Evolutionary conservation across 2,329 filamentous ascomycete species (phyloP).

Genomic region (Monosporascus sp.): DNA sequence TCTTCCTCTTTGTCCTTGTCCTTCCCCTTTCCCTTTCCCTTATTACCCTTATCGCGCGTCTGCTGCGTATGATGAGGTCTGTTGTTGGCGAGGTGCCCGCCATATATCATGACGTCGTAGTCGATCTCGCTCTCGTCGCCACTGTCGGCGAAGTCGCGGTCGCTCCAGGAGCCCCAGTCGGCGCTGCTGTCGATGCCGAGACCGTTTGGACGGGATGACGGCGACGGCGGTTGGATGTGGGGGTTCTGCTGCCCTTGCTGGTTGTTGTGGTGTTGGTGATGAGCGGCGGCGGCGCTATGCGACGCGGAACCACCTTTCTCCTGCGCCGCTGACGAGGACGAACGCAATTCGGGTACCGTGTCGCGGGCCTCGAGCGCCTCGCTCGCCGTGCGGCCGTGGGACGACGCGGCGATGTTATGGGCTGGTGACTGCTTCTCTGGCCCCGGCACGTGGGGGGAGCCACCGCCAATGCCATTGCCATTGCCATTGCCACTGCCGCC

Average conservation of each 20-base stretch:
- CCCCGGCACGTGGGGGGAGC: too few relatives aligned
- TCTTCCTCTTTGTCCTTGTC: conserved; percentile 8
- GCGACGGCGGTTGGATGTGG: conserved; percentile 16
- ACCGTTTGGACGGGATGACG: conserved; percentile 8
- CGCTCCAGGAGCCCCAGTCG: conserved; percentile 62
- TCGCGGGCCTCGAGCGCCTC: conserved; percentile 38
- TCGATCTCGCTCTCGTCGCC: conserved; percentile 40
- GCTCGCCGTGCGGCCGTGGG: conserved; percentile 19
- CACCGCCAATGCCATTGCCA: too few relatives aligned
- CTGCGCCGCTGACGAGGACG: conserved; percentile 10
- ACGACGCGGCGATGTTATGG: too few relatives aligned
- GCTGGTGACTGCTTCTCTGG: too few relatives aligned
- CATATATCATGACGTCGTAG: conserved; percentile 17
- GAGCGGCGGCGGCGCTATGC: conserved; percentile 10
- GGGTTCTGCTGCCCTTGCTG: not conserved
- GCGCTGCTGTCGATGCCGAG: conserved; percentile 20
- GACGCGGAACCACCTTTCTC: conserved; percentile 12
- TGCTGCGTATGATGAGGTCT: conserved; percentile 3
- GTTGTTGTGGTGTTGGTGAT: not conserved
- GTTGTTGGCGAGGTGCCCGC: not conserved
- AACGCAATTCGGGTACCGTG: conserved; percentile 40
- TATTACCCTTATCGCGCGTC: conserved; percentile 7
- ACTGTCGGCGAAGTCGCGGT: conserved; percentile 57
- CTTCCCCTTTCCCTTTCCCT: conserved; percentile 1
- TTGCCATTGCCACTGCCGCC: too few relatives aligned